These are phyloP conservation scores for Hsuehochloa calcarea DNA, from an alignment of 176 grass and related monocot genomes.

Conservation along the genomic window DNA sequence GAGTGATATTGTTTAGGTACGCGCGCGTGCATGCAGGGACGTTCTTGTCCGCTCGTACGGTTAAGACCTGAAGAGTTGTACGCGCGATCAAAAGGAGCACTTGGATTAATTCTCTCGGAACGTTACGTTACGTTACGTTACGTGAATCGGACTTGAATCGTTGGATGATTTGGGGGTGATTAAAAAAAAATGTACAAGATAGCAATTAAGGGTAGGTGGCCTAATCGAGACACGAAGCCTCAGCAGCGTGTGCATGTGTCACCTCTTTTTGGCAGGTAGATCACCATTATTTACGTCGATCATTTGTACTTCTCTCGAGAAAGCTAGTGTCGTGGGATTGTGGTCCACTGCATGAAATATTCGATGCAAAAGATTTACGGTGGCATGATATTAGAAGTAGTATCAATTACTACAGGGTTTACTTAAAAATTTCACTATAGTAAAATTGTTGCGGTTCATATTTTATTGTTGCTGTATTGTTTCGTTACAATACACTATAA, in stretches of 20 bases:
- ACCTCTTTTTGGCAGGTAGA: background rate
- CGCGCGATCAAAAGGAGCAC: background rate
- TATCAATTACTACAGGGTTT: too few relatives aligned
- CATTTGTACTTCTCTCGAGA: background rate
- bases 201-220: background rate
- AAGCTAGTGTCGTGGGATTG: background rate
- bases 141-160: too few relatives aligned
- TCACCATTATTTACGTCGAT: background rate
- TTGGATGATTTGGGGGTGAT: background rate
- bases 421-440: too few relatives aligned
- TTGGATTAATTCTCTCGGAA: too few relatives aligned
- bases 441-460: too few relatives aligned
- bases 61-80: background rate
- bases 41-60: background rate
- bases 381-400: too few relatives aligned
- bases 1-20: background rate
- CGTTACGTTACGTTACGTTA: background rate
- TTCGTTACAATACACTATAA: too few relatives aligned
- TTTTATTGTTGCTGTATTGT: too few relatives aligned
- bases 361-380: too few relatives aligned
- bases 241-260: background rate
- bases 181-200: background rate
- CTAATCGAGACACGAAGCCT: background rate
- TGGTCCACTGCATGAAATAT: too few relatives aligned
- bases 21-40: background rate